phyloP scores from a whole-genome alignment of 257 asterid genomes.

The Voacanga thouarsii region DNA sequence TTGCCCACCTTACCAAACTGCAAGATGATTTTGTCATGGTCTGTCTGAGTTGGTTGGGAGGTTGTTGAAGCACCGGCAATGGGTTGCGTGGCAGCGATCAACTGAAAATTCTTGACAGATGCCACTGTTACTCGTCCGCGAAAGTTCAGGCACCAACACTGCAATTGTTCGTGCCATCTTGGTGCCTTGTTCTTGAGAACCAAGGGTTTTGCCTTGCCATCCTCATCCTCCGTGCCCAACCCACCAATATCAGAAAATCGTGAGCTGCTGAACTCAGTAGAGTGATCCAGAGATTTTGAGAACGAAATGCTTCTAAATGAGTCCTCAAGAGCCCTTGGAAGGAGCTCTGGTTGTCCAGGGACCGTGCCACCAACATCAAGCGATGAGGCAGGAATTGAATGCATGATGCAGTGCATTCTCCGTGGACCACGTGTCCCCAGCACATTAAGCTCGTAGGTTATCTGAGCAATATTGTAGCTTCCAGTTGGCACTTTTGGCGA shows the following conservation, averaged over 20 bases:
- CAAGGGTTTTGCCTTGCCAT: constrained; percentile 51
- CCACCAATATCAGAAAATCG: constrained; percentile 64
- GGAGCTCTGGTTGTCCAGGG: constrained; percentile 91
- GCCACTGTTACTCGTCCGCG: constrained; percentile 92
- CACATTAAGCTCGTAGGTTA: constrained; percentile 81
- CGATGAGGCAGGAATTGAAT: constrained; percentile 75
- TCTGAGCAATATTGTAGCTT: constrained; percentile 74
- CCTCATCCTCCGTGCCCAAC: constrained; percentile 37
- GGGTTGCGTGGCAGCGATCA: constrained; percentile 60
- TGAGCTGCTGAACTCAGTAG: constrained; percentile 75
- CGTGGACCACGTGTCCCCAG: constrained; percentile 96
- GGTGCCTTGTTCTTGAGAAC: constrained; percentile 90
- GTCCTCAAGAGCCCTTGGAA: constrained; percentile 73
- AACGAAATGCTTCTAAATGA: constrained; percentile 81
- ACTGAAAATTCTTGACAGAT: constrained; percentile 86
- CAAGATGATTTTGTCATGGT: constrained; percentile 75
- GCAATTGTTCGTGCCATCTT: constrained; percentile 92
- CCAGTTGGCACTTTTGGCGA: constrained; percentile 90
- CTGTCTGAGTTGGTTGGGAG: constrained; percentile 44
- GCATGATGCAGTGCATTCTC: constrained; percentile 84
- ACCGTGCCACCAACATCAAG: constrained; percentile 81
- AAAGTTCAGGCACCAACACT: constrained; percentile 90
- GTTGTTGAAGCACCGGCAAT: constrained; percentile 31
- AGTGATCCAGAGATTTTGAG: constrained; percentile 75
- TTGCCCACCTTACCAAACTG: constrained; percentile 90